Evolutionary conservation across 2,329 filamentous ascomycete genomes (phyloP), one percentile per base, ranked within the genome.

Genomic region (Cladophialophora bantiana): DNA sequence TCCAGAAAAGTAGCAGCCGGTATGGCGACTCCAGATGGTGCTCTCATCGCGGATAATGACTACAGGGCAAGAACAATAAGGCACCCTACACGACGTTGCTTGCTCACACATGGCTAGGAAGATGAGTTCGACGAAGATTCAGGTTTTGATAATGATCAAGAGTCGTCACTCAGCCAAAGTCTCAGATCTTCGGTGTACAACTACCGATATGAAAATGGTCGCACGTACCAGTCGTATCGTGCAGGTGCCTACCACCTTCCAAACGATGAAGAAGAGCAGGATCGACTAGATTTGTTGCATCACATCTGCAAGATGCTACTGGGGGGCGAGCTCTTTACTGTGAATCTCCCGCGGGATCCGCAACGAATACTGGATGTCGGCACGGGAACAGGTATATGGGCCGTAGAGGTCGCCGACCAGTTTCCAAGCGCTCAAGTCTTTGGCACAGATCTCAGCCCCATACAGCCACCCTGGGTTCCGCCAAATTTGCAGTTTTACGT

Each of bases 371-470:
- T 56, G 31, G 53, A 56, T 31, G 53, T 56, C 53, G 53, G 53
- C 53, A 56, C 53, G 4, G 53, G 54, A 26, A 54, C 50, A 15
- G 50, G 50, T 3, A 54, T 54, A 20, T 54, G 50, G 34, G 54
- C 54, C n/a, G 35, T 57, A 18, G 54, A 57, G 12, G 32, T 57
- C 15, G 54, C 54, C 54, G 54, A 57, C 54, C 54, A 26, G 18
- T 57, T 40, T 18, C 54, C 54, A 15, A 36, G 54, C 35, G 35
- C 54, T 6, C 35, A 36, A 13, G 72, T 78, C n/a, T 70, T 78
- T 18, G 79, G 78, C 7, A 79, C 75, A 4, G 78, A 80, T 59
- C 72, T 80, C 4, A 75, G 73, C 59, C 77, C 78, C 12, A 80
- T 79, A 6, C 80, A 79, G 61, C 66, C 66, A 9, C 18, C 35